These are phyloP conservation scores for Monosporascus sp. DNA, from an alignment of 2,329 filamentous ascomycete genomes.

Conservation along the genomic window DNA sequence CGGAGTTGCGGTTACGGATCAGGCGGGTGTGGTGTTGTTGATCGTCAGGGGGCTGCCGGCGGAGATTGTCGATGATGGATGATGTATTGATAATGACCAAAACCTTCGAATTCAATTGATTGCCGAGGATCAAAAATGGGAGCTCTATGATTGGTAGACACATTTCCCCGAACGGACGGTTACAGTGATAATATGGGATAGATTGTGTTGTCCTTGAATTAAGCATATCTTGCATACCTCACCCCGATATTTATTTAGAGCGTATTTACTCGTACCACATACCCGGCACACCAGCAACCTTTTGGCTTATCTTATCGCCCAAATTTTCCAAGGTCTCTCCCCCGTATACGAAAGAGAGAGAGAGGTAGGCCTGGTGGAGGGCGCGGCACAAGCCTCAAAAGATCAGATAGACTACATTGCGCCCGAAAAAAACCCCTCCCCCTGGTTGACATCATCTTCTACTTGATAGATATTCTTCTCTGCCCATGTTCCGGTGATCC, in stretches of 20 bases:
- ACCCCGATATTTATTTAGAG: no score
- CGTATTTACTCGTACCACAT: no score
- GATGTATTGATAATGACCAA: conserved; percentile 21
- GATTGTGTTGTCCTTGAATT: no score
- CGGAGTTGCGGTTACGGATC: conserved; percentile 4
- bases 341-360: no score
- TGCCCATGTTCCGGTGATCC: conserved; percentile 1
- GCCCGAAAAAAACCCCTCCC: no score
- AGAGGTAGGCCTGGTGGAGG: no score
- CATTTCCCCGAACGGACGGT: background rate
- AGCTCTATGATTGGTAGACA: conserved; percentile 38
- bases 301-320: background rate
- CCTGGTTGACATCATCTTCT: no score
- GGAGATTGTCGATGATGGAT: conserved; percentile 8
- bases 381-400: no score
- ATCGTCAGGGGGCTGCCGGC: background rate
- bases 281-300: background rate
- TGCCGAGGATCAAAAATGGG: conserved; percentile 50
- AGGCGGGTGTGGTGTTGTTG: background rate
- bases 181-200: background rate
- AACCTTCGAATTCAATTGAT: conserved; percentile 23
- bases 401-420: no score
- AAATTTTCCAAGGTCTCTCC: background rate
- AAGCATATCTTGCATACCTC: background rate
- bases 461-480: no score